Evolutionary conservation across 768 basidiomycete genomes (phyloP).

Genomic region (Ramaria rubella): DNA sequence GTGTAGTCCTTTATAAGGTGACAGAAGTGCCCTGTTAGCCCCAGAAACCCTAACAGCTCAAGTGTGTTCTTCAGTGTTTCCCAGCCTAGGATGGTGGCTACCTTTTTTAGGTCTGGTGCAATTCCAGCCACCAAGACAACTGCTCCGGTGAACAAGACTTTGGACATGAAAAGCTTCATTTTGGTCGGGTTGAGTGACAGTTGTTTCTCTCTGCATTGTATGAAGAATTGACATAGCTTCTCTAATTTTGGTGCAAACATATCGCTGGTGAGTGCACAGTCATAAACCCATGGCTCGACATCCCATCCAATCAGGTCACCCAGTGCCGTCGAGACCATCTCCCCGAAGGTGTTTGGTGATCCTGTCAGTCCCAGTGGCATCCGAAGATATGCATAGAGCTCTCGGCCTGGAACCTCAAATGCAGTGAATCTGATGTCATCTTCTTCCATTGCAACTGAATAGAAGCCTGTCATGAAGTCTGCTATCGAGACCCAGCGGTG

Average conservation of each 20-base stretch:
- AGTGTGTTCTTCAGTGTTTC: constrained; percentile 21
- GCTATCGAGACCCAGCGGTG: constrained; percentile 28
- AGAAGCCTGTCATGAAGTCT: constrained; percentile 37
- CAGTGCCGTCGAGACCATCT: constrained; percentile 15
- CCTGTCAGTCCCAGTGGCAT: constrained; percentile 17
- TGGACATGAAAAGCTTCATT: constrained; percentile 30
- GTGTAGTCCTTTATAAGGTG: constrained; percentile 31
- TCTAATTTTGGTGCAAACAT: constrained; percentile 24
- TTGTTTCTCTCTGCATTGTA: constrained; percentile 29
- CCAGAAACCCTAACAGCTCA: constrained; percentile 29
- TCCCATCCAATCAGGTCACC: constrained; percentile 13
- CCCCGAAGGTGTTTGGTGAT: constrained; percentile 14
- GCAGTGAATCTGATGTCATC: background rate
- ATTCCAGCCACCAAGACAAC: constrained; percentile 28
- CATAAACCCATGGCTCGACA: constrained; percentile 14
- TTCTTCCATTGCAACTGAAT: constrained; percentile 13
- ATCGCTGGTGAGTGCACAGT: constrained; percentile 29
- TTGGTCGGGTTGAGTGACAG: constrained; percentile 30
- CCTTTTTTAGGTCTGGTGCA: constrained; percentile 29
- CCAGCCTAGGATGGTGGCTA: constrained; percentile 32
- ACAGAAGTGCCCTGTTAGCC: constrained; percentile 31
- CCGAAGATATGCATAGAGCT: constrained; percentile 11
- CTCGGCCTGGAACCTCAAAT: constrained; percentile 6
- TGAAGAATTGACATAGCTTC: no score
- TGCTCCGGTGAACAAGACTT: constrained; percentile 32